Evolutionary conservation across 345 rosid species (phyloP).

Genomic region (Geranium brycei): DNA sequence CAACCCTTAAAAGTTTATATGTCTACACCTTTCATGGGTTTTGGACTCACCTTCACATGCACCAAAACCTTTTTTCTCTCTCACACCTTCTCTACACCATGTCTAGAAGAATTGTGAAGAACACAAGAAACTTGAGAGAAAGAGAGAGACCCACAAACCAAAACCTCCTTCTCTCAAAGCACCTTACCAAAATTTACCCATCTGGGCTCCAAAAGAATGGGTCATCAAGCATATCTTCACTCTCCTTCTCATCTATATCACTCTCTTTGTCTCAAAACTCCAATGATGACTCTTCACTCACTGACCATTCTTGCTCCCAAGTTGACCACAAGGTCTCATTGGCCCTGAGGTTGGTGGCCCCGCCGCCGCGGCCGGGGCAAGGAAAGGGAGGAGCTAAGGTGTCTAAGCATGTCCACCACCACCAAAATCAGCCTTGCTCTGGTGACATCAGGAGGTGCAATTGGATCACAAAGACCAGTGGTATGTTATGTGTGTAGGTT

Average conservation of each 20-base stretch:
- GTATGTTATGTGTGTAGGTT: too few relatives aligned
- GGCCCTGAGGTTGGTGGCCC: slow-evolving; percentile 49
- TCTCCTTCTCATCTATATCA: slow-evolving; percentile 65
- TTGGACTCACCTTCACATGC: neutral
- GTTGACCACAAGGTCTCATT: slow-evolving; percentile 47
- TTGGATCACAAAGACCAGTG: too few relatives aligned
- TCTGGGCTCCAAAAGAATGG: slow-evolving; percentile 31
- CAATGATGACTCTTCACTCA: slow-evolving; percentile 46
- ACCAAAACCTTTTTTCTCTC: too few relatives aligned
- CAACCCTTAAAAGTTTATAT: neutral
- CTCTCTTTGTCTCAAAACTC: slow-evolving; percentile 79
- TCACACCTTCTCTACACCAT: neutral
- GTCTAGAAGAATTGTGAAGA: slow-evolving; percentile 31
- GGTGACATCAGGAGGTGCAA: too few relatives aligned
- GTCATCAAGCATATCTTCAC: slow-evolving; percentile 53
- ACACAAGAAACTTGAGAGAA: slow-evolving; percentile 18
- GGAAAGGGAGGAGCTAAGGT: slow-evolving; percentile 27
- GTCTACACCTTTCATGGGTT: too few relatives aligned
- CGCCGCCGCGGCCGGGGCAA: slow-evolving; percentile 14
- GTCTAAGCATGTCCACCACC: neutral
- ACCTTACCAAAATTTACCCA: slow-evolving; percentile 75
- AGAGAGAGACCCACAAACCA: slow-evolving; percentile 23
- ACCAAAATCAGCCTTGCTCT: neutral
- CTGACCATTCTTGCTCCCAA: slow-evolving; percentile 32
- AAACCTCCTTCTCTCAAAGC: slow-evolving; percentile 35